Evolutionary conservation across 2,329 filamentous ascomycete genomes (phyloP), one percentile per base, ranked within the genome.

Genomic region (Cytospora schulzeri): DNA sequence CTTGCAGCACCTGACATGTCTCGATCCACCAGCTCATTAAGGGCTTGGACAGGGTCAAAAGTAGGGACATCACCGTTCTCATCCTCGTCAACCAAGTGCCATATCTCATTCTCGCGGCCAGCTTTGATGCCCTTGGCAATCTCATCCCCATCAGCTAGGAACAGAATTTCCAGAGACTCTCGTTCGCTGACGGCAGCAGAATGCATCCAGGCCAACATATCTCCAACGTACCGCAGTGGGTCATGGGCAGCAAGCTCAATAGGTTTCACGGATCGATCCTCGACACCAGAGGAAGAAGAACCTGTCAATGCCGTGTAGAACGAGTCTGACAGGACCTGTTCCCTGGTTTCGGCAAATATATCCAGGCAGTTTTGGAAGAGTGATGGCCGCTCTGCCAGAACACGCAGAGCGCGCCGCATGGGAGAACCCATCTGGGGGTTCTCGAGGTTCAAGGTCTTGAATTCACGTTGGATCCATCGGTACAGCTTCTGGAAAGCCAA

Each of bases 141-240:
- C 71, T 96, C 92, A 67, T 95, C 91, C 2, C 91, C 93, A 67
- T 97, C 93, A 0, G 91, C 90, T 51, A 97, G 89, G 73, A 99
- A 99, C 0, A 99, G 81, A 2, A 92, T 88, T 75, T 98, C 94
- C 7, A 99, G 82, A 0, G 93, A 93, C 76, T 99, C 95, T 60
- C 91, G 86, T 76, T 99, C 95, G 35, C 94, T 96, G 1, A 99
- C 95, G 0, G 94, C 90, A 3, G 93, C 91, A 0, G 95, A 97
- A 75, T 99, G 95, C 7, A 91, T 88, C 95, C 95, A 99, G 6
- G 95, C 95, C 17, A 99, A 84, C 93, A 99, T 99, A 73, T 99
- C 95, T 60, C 95, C 93, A 3, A 96, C 88, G 75, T 98, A 98
- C 24, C 95, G 88, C 29, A 98, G 79, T 1, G 92, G 89, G 72